These are phyloP conservation scores for Pseudoperonospora humuli DNA, from an alignment of 352 stramenopile species.

Conservation along the genomic window DNA sequence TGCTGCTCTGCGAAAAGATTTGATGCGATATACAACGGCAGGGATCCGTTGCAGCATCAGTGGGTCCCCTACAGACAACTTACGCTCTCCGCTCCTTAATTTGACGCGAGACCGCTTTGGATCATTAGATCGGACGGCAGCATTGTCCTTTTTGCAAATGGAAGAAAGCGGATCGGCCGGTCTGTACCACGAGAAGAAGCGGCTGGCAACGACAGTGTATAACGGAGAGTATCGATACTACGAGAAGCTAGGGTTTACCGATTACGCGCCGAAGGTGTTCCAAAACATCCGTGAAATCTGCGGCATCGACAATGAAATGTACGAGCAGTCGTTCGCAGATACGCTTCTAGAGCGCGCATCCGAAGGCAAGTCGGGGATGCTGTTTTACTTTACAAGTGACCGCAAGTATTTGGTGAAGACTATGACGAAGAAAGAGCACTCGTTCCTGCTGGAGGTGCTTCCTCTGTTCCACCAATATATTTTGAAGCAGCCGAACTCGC, in stretches of 20 bases:
- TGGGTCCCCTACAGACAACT: conserved; percentile 38
- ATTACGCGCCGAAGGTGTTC: conserved; percentile 82
- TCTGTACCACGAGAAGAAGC: conserved; percentile 79
- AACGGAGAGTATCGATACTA: conserved; percentile 80
- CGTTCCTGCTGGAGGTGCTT: conserved; percentile 73
- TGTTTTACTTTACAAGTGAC: conserved; percentile 86
- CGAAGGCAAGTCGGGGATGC: conserved; percentile 80
- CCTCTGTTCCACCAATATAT: conserved; percentile 84
- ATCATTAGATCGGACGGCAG: conserved; percentile 37
- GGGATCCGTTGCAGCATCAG: conserved; percentile 75
- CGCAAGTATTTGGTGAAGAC: conserved; percentile 84
- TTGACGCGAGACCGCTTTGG: conserved; percentile 25
- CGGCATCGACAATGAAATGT: conserved; percentile 66
- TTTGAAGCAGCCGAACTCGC: conserved; percentile 67
- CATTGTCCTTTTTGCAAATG: conserved; percentile 49
- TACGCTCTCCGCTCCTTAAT: conserved; percentile 38
- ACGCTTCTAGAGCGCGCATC: conserved; percentile 77
- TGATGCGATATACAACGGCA: conserved; percentile 82
- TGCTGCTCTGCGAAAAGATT: conserved; percentile 63
- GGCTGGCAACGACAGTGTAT: conserved; percentile 73
- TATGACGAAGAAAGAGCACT: conserved; percentile 85
- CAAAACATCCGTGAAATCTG: conserved; percentile 76
- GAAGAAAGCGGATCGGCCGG: conserved; percentile 48
- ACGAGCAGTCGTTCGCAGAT: conserved; percentile 78
- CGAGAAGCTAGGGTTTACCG: conserved; percentile 81